Evolutionary conservation across 176 grass and related monocot species (phyloP), one percentile per base, ranked within the genome.

Genomic region (Paspalum notatum): DNA sequence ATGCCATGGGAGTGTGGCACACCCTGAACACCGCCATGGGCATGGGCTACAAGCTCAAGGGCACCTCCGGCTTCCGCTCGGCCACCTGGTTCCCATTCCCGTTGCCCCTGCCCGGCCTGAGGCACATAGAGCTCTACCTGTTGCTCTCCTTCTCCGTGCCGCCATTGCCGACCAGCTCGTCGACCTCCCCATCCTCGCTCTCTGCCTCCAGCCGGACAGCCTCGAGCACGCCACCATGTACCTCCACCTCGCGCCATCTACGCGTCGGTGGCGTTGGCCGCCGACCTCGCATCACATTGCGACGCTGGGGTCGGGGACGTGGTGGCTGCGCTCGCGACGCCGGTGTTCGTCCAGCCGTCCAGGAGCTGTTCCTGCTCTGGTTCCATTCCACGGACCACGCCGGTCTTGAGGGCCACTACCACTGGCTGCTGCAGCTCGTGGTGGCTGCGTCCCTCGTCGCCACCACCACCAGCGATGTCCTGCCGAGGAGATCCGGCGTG

Each of bases 141-240:
- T 82, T 96, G 49, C 39, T 92, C 64, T 71, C 87, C 64, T 90
- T 96, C 90, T 90, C 90, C 63, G 25, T 83, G 38, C 46, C 22
- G 85, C 86, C 66, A 83, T 90, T 42, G 69, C 37, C 49, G 82
- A 78, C 58, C 90, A 96, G 79, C 61, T 96, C 70, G 49, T 92
- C 68, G 81, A 92, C 85, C 54, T 88, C 69, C 78, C 87, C 0
- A 53, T 77, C 42, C 62, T 92, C 62, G 84, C 84, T 70, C 74
- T 88, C 57, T 67, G 85, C 1, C 74, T 84, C 70, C 75, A 81
- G 16, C 78, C 82, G 14, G 77, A 85, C 48, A 90, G 75, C 52
- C 89, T 90, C 71, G 93, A 95, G 88, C 93, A 95, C 65, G 87
- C 87, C 75, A 88, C 90, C 82, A 92, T 92, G 85, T 95, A 87